Base-by-base conservation (phyloP, 331 rosid species). In the Malus hybrid region DNA sequence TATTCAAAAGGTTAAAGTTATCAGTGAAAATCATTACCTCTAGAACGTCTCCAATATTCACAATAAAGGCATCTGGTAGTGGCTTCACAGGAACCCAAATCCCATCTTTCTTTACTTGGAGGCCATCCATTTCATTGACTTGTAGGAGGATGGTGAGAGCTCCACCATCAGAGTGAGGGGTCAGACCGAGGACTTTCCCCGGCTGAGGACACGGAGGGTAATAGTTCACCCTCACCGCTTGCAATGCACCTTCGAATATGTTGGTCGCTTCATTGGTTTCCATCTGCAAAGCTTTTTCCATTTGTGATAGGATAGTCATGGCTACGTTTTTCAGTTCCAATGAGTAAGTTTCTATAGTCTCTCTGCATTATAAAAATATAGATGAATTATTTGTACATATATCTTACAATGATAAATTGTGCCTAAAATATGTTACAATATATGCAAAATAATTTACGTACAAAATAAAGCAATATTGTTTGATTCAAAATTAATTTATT, bases 41-140 rank as follows among this genome's bases (percentile, higher is more conserved):
- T 28, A 28, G 29, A 24, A 24, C 24, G 24, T 24, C 24, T 24
- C 24, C 24, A 24, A 24, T 24, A 24, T 24, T 24, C 24, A 83
- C 52, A 20, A 79, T 71, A 39, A 75, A 79, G 6, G 86, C 86
- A 71, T 79, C 33, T 19, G 83, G 81, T 2, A 75, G 78, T 2
- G 86, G 83, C n/a, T 52, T 79, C 3, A 83, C 81, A 18, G 76
- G 61, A 63, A 75, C 60, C 86, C 81, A 83, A 28, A 50, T 50
- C 5, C 70, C 86, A 32, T 79, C 69, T 32, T 83, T 83, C 79
- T 55, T 83, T 10, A 83, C 48, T 55, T 79, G 82, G 9, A 83
- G 81, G 26, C 84, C 86, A 65, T 79, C 81, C 46, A 79, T 62
- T 66, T 83, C 36, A 52, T 39, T 48, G 8, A 74, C 24, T 72